These are phyloP conservation scores for Suillus spraguei DNA, from an alignment of 768 basidiomycete species.

Conservation along the genomic window DNA sequence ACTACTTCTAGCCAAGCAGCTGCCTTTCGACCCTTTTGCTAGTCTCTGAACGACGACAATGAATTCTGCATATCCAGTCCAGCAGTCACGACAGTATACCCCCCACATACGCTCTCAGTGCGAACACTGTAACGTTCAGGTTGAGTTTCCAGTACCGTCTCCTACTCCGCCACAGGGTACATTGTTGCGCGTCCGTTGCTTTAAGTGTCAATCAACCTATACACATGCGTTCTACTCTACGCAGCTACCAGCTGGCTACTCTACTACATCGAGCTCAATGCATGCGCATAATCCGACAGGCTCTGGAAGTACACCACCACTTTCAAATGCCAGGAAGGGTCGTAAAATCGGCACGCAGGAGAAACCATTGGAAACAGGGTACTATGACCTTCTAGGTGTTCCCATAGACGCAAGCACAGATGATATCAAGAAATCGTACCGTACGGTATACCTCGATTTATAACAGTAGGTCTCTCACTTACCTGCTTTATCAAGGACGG, in stretches of 20 bases:
- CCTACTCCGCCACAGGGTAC: slow-evolving; percentile 58
- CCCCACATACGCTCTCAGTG: slow-evolving; percentile 73
- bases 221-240: slow-evolving; percentile 69
- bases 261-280: slow-evolving; percentile 17
- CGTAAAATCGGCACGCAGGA: slow-evolving; percentile 90
- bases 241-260: slow-evolving; percentile 46
- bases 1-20: not conserved
- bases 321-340: slow-evolving; percentile 42
- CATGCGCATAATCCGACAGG: not conserved
- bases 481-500: slow-evolving; percentile 48
- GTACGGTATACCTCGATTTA: slow-evolving; percentile 43
- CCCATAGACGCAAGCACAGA: slow-evolving; percentile 74
- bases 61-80: slow-evolving; percentile 48
- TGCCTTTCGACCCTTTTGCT: not conserved
- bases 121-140: slow-evolving; percentile 48
- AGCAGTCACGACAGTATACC: slow-evolving; percentile 65
- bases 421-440: slow-evolving; percentile 91
- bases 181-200: slow-evolving; percentile 70
- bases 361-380: slow-evolving; percentile 84
- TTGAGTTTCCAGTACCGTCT: slow-evolving; percentile 72
- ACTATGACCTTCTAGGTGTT: slow-evolving; percentile 86
- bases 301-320: slow-evolving; percentile 24
- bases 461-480: not conserved
- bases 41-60: slow-evolving; percentile 35
- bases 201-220: slow-evolving; percentile 59